Evolutionary conservation across 352 stramenopile species (phyloP).

Genomic region (Globisporangium acanthophoron): DNA sequence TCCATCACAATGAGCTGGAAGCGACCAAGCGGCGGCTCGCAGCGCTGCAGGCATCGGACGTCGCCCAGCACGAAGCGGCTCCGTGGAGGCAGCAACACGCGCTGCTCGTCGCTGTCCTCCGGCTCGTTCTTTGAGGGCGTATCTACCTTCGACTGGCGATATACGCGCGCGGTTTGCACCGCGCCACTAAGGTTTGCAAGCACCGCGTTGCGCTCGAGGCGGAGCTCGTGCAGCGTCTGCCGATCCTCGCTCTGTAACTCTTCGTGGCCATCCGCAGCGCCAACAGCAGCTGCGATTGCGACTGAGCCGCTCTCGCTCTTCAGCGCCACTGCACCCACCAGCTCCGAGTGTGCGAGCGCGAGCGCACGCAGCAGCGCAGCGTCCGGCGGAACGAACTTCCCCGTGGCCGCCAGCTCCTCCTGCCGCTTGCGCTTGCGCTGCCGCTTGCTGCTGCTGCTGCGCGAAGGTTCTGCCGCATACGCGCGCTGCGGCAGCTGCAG

Average conservation of each 20-base stretch:
- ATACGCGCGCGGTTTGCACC: constrained; percentile 9
- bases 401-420: constrained; percentile 28
- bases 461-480: constrained; percentile 12
- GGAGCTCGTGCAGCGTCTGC: background rate
- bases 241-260: background rate
- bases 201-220: background rate
- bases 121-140: background rate
- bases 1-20: constrained; percentile 61
- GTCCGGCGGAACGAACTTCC: constrained; percentile 50
- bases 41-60: constrained; percentile 13
- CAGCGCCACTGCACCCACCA: constrained; percentile 2
- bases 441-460: background rate
- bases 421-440: constrained; percentile 35
- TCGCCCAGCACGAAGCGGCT: constrained; percentile 22
- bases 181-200: constrained; percentile 9
- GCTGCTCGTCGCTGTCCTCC: background rate
- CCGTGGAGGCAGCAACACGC: constrained; percentile 20
- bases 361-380: constrained; percentile 14
- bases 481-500: constrained; percentile 26
- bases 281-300: background rate
- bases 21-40: constrained; percentile 5
- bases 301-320: background rate
- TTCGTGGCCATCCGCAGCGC: background rate
- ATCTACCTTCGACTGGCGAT: background rate
- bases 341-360: constrained; percentile 13